Conservation (phyloP, 2,329 filamentous ascomycete species). For the Talaromyces funiculosus region DNA sequence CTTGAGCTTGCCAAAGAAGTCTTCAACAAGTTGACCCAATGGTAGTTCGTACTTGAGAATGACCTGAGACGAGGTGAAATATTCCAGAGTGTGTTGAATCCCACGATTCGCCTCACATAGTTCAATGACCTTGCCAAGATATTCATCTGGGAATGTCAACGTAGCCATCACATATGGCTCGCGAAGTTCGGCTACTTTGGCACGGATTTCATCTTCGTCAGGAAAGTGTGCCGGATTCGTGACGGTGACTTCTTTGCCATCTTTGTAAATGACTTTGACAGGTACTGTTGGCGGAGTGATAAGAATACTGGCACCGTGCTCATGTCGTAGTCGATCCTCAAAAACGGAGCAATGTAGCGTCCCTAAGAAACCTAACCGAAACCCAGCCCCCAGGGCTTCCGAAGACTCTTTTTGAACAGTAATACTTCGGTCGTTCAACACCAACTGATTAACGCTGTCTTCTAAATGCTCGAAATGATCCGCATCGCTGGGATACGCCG, state of each 20-base stretch:
- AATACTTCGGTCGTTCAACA: constrained; percentile 91
- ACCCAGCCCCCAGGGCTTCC: constrained; percentile 87
- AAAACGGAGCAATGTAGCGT: constrained; percentile 99
- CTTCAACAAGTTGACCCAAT: constrained; percentile 83
- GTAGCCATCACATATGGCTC: constrained; percentile 76
- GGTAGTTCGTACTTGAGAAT: constrained; percentile 91
- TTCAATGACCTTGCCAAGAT: constrained; percentile 89
- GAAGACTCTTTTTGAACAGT: constrained; percentile 92
- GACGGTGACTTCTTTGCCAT: constrained; percentile 72
- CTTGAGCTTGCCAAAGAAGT: constrained; percentile 96
- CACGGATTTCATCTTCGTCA: constrained; percentile 56
- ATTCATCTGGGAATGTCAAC: constrained; percentile 87
- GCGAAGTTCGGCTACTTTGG: constrained; percentile 57
- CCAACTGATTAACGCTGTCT: constrained; percentile 88
- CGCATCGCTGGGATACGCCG: constrained; percentile 90
- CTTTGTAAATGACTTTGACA: constrained; percentile 73
- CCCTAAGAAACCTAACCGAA: constrained; percentile 91
- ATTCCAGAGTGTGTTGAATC: constrained; percentile 78
- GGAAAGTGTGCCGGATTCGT: constrained; percentile 87
- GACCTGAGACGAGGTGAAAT: constrained; percentile 87
- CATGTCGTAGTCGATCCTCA: constrained; percentile 87
- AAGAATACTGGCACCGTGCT: constrained; percentile 91
- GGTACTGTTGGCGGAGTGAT: constrained; percentile 95
- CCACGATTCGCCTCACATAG: constrained; percentile 87
- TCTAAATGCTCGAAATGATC: constrained; percentile 79